Conservation (phyloP, 1,139 yeast genomes). For the Diutina neorugosa region DNA sequence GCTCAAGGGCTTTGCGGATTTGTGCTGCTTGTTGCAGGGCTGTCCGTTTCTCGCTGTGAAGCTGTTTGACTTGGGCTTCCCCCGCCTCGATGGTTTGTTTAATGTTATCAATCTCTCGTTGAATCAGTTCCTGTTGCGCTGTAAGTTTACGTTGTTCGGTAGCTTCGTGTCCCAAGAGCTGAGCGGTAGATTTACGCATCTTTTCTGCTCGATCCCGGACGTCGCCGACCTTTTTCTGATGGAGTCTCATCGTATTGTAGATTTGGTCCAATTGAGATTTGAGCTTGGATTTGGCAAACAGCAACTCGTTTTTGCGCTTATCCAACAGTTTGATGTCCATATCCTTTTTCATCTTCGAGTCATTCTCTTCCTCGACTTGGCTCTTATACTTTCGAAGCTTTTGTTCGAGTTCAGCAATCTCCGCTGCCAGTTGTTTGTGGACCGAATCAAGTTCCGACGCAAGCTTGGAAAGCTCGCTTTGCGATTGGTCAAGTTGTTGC, state of each 20-base stretch:
- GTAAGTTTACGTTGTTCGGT: slow-evolving; percentile 14
- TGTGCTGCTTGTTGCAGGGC: slow-evolving; percentile 9
- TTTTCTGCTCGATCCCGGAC: slow-evolving; percentile 15
- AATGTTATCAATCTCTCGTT: slow-evolving; percentile 8
- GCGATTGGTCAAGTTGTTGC: slow-evolving; percentile 16
- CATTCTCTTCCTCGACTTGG: slow-evolving; percentile 23
- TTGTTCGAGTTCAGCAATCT: slow-evolving; percentile 14
- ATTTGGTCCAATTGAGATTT: slow-evolving; percentile 15
- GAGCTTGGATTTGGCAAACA: slow-evolving; percentile 23
- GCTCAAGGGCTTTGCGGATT: background rate
- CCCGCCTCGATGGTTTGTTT: slow-evolving; percentile 14
- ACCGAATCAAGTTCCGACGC: slow-evolving; percentile 16
- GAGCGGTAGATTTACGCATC: slow-evolving; percentile 15
- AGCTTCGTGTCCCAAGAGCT: slow-evolving; percentile 12
- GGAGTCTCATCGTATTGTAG: slow-evolving; percentile 12
- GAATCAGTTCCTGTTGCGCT: slow-evolving; percentile 9
- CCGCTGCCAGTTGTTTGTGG: slow-evolving; percentile 13
- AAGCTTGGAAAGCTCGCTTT: slow-evolving; percentile 18
- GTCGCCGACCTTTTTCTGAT: slow-evolving; percentile 14
- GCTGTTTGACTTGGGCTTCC: slow-evolving; percentile 16
- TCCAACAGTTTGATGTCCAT: slow-evolving; percentile 23
- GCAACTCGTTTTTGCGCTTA: slow-evolving; percentile 18
- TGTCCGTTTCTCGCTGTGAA: slow-evolving; percentile 15
- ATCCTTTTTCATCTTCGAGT: slow-evolving; percentile 19
- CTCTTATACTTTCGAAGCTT: slow-evolving; percentile 13